Evolutionary conservation across 768 basidiomycete species (phyloP).

Genomic region (Tephrocybe sp.): DNA sequence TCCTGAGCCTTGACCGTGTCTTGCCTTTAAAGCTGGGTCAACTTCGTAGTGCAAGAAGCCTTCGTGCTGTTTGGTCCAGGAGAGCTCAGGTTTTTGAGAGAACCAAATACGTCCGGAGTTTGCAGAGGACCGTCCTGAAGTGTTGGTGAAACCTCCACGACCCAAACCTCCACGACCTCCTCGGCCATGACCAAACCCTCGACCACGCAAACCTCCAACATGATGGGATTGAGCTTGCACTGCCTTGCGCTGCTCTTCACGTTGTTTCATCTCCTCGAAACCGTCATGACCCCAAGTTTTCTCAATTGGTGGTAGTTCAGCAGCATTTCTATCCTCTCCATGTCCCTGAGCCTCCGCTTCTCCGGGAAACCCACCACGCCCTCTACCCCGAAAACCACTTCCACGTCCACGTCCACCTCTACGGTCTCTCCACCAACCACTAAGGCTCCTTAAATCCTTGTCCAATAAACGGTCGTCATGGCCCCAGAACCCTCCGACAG

Average conservation of each 20-base stretch:
- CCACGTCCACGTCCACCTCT: slow-evolving; percentile 72
- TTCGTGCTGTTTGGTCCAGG: slow-evolving; percentile 85
- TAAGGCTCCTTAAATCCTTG: slow-evolving; percentile 77
- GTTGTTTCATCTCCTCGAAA: slow-evolving; percentile 81
- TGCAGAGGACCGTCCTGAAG: slow-evolving; percentile 29
- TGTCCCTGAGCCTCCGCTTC: slow-evolving; percentile 7
- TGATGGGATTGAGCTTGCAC: slow-evolving; percentile 27
- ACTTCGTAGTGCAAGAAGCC: slow-evolving; percentile 57
- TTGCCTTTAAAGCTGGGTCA: slow-evolving; percentile 56
- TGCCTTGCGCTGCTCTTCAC: slow-evolving; percentile 56
- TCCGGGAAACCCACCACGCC: slow-evolving; percentile 46
- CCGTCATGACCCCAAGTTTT: slow-evolving; percentile 82
- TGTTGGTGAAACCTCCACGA: slow-evolving; percentile 39
- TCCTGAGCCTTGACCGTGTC: slow-evolving; percentile 50
- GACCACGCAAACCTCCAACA: slow-evolving; percentile 36
- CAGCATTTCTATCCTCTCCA: slow-evolving; percentile 14
- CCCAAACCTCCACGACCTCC: slow-evolving; percentile 43
- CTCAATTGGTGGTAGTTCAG: slow-evolving; percentile 57
- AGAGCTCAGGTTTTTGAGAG: slow-evolving; percentile 71
- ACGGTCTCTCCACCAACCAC: slow-evolving; percentile 84
- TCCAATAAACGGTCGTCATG: slow-evolving; percentile 90
- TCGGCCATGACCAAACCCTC: slow-evolving; percentile 44
- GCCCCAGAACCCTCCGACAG: slow-evolving; percentile 91
- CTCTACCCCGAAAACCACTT: slow-evolving; percentile 58
- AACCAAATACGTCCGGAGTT: slow-evolving; percentile 59